Evolutionary conservation across 495 filamentous ascomycete species (phyloP).

Genomic region (Neurospora africana): DNA sequence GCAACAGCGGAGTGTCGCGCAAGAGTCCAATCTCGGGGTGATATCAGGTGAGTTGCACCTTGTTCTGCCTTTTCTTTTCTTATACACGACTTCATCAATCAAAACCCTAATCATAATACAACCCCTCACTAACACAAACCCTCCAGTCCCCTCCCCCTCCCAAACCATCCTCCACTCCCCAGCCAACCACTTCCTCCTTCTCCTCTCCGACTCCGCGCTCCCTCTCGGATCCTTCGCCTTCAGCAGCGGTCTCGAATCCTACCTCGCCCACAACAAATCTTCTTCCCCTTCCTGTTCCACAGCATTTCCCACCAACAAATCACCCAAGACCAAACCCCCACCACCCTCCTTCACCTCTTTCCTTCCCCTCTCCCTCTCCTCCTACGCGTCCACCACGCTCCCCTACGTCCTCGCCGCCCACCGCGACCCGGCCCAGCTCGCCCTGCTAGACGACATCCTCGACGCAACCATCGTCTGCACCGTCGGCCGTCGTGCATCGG

Average conservation of each 20-base stretch:
- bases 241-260: constrained; percentile 88
- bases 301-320: not conserved
- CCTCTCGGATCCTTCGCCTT: constrained; percentile 96
- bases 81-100: too few species aligned
- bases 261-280: constrained; percentile 63
- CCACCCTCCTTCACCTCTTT: constrained; percentile 56
- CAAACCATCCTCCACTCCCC: constrained; percentile 4
- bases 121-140: not conserved
- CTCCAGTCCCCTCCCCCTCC: not conserved
- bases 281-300: constrained; percentile 5
- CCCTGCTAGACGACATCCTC: constrained; percentile 66
- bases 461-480: constrained; percentile 81
- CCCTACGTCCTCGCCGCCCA: constrained; percentile 78
- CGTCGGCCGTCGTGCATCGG: constrained; percentile 73
- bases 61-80: not conserved
- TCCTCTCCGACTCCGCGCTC: constrained; percentile 91
- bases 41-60: not conserved
- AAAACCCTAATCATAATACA: not conserved
- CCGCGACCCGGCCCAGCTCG: constrained; percentile 44
- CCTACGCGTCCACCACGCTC: constrained; percentile 67
- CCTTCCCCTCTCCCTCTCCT: constrained; percentile 65
- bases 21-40: not conserved
- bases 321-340: constrained; percentile 13
- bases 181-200: constrained; percentile 65
- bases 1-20: not conserved